Evolutionary conservation across 306 rosid genomes (phyloP).

Genomic region (Cercis canadensis): DNA sequence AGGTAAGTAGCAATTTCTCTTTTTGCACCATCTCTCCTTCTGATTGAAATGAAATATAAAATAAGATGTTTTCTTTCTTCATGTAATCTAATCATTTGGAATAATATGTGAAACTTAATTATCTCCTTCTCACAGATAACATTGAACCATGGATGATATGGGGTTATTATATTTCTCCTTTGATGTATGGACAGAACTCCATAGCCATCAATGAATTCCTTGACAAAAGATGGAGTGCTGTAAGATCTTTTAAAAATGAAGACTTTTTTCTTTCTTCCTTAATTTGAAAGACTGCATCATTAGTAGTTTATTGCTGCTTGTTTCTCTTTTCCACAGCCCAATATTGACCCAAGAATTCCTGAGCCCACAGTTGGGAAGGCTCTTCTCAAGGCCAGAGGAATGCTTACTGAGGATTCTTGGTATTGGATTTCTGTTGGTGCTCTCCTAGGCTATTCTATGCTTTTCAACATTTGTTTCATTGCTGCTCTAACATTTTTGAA

Average conservation of each 20-base stretch:
- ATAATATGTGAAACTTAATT: neutral
- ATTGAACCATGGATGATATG: slow-evolving; percentile 86
- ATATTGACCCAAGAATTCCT: slow-evolving; percentile 37
- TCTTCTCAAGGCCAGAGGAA: slow-evolving; percentile 70
- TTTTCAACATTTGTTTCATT: slow-evolving; percentile 61
- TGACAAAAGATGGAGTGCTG: slow-evolving; percentile 85
- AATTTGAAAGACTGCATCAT: slow-evolving; percentile 22
- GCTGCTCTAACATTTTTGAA: slow-evolving; percentile 64
- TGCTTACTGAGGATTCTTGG: slow-evolving; percentile 66
- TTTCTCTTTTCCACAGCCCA: slow-evolving; percentile 48
- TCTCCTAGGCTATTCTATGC: slow-evolving; percentile 65
- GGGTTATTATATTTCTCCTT: slow-evolving; percentile 88
- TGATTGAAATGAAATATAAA: neutral
- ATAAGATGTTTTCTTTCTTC: neutral
- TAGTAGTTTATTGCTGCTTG: slow-evolving; percentile 1
- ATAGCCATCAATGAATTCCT: slow-evolving; percentile 90
- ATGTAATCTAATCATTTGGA: too few species aligned
- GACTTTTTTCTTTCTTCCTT: slow-evolving; percentile 8
- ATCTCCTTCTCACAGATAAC: slow-evolving; percentile 58
- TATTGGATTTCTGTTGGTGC: slow-evolving; percentile 84
- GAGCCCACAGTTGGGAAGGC: slow-evolving; percentile 72
- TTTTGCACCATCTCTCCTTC: too few species aligned
- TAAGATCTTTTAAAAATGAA: slow-evolving; percentile 41
- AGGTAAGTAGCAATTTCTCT: neutral
- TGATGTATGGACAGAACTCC: slow-evolving; percentile 97